Base-by-base conservation (phyloP, 1,284 basidiomycete species). In the Microbotryum scabiosae region DNA sequence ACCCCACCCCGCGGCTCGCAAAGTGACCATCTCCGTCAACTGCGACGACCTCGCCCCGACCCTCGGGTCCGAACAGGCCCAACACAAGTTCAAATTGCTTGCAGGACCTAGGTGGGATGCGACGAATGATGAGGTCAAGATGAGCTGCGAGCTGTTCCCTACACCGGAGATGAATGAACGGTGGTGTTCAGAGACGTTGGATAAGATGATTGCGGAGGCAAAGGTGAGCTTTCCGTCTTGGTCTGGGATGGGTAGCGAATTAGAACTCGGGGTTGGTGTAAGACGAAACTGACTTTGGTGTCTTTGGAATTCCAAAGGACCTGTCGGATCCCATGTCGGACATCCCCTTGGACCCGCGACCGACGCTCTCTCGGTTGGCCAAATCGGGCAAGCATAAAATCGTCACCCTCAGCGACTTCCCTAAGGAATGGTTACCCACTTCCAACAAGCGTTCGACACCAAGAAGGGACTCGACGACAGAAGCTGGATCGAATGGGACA, bases 101-200 rank as follows among this genome's bases (percentile, higher is more conserved):
- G 74, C 75, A 25, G 76, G 76, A 16, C 59, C 67, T 26, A 48
- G 72, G 53, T 73, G 62, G 63, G 57, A 67, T 32, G 56, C 58
- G 36, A n/a, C 47, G 44, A 60, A 41, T 26, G 57, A 64, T 41
- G 59, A 62, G 26, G 58, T 77, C 61, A 75, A 74, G 66, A 73
- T 77, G 46, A 64, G 66, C 14, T 75, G 74, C 64, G 74, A 75
- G 45, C 45, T 68, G 53, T 73, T 73, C 61, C 75, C 75, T 10
- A 71, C 67, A 28, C 68, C 71, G 50, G 53, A 70, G 47, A 74
- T 75, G 72, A 77, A 77, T 60, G 72, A 75, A 62, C 76, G 76
- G 67, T 77, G 76, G 76, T 77, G 76, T 66, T 73, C 72, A 46
- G 76, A 77, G 59, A 72, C 70, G 20, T 60, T 77, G 26, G 74